Conservation (phyloP, 2,329 filamentous ascomycete genomes). For the Simplicillium aogashimaense region DNA sequence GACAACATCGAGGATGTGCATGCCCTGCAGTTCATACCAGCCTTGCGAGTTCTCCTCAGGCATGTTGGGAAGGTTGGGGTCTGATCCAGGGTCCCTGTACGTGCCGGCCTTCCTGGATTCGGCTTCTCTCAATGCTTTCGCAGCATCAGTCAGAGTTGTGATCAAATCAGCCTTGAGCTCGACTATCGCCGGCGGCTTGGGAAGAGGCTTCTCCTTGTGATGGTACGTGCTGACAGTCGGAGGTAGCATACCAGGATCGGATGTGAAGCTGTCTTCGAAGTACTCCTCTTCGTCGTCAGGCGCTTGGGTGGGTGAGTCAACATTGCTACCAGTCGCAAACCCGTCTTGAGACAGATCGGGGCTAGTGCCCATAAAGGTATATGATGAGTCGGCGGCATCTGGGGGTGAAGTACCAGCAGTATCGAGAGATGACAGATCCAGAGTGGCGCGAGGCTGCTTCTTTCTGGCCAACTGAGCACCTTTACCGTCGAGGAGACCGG, state of each 20-base stretch:
- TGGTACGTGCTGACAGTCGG: conserved; percentile 96
- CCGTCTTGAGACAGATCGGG: conserved; percentile 38
- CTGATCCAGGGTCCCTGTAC: conserved; percentile 16
- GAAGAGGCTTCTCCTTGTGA: conserved; percentile 68
- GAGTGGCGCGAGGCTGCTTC: conserved; percentile 48
- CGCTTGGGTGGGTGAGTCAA: conserved; percentile 39
- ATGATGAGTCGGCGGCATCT: conserved; percentile 45
- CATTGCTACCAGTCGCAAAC: conserved; percentile 25
- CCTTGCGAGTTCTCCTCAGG: conserved; percentile 43
- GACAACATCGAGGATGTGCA: conserved; percentile 85
- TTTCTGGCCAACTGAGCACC: conserved; percentile 75
- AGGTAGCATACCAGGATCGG: conserved; percentile 75
- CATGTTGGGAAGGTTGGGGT: conserved; percentile 25
- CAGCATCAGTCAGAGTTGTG: conserved; percentile 58
- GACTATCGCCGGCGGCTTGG: conserved; percentile 73
- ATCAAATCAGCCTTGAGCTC: conserved; percentile 63
- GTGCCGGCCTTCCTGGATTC: conserved; percentile 25
- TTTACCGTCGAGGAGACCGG: conserved; percentile 86
- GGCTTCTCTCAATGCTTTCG: conserved; percentile 55
- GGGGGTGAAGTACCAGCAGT: conserved; percentile 23
- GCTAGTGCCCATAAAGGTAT: conserved; percentile 49
- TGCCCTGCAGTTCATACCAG: conserved; percentile 81
- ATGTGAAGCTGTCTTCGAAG: conserved; percentile 47
- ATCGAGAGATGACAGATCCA: conserved; percentile 47
- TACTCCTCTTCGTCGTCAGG: conserved; percentile 28